phyloP scores from a whole-genome alignment of 1,284 basidiomycete genomes.

The Boletellus deceptivus region DNA sequence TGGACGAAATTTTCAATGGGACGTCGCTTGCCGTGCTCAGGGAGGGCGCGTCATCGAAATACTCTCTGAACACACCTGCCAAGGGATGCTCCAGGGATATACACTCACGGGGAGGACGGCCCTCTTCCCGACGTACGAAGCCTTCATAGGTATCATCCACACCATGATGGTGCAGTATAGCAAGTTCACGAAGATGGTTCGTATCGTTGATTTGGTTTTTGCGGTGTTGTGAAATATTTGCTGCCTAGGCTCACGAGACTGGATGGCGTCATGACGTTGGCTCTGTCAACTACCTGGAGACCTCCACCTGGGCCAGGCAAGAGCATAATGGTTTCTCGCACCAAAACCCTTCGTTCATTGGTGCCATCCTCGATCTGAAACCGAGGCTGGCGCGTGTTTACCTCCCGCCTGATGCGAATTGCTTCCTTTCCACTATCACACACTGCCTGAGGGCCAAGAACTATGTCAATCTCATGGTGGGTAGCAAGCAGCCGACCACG shows the following conservation, averaged over 20 bases:
- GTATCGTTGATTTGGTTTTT: conserved; percentile 8
- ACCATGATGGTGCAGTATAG: conserved; percentile 84
- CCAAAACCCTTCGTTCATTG: conserved; percentile 86
- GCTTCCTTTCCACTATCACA: conserved; percentile 74
- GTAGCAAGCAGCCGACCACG: conserved; percentile 77
- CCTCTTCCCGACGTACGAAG: conserved; percentile 88
- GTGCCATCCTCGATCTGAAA: conserved; percentile 77
- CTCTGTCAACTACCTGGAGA: conserved; percentile 84
- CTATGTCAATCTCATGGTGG: conserved; percentile 85
- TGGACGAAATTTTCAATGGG: conserved; percentile 82
- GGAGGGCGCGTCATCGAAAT: conserved; percentile 85
- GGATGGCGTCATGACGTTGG: conserved; percentile 72
- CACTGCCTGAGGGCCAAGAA: conserved; percentile 83
- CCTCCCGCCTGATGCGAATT: conserved; percentile 88
- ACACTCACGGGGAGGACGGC: conserved; percentile 79
- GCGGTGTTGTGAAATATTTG: not conserved
- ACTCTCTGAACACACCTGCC: conserved; percentile 84
- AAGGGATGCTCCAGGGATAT: conserved; percentile 87
- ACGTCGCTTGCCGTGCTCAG: conserved; percentile 56
- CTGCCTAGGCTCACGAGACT: conserved; percentile 57
- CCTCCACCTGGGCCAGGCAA: conserved; percentile 83
- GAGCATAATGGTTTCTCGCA: conserved; percentile 81
- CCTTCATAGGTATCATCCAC: conserved; percentile 76
- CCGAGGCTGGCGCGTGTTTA: conserved; percentile 77
- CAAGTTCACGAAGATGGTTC: conserved; percentile 81